A percentile compares a stretch with the other conserved stretches of the same genome.
Conservation (phyloP, 106 monocot species). For the Vanilla planifolia region DNA sequence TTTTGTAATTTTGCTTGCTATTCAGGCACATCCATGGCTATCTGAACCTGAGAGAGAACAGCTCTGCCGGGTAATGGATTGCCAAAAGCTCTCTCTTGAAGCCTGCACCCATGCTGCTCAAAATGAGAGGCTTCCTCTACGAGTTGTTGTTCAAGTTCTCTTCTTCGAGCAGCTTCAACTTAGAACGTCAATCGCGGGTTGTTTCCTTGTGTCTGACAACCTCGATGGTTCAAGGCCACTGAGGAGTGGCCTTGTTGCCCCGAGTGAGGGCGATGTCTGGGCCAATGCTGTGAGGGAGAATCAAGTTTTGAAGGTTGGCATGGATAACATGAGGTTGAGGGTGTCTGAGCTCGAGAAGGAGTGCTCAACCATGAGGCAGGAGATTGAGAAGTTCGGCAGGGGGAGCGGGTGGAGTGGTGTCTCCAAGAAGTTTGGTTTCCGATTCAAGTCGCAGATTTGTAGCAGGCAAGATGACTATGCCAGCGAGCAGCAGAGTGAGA, state of each 20-base stretch:
- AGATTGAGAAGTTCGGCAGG: slow-evolving; percentile 11
- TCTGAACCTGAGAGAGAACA: slow-evolving; percentile 26
- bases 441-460: too few relatives aligned
- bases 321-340: slow-evolving; percentile 29
- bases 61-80: slow-evolving; percentile 37
- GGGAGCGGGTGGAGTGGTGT: too few relatives aligned
- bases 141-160: slow-evolving; percentile 26
- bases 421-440: too few relatives aligned
- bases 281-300: slow-evolving; percentile 26
- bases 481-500: too few relatives aligned
- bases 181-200: slow-evolving; percentile 24
- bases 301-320: slow-evolving; percentile 20
- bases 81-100: slow-evolving; percentile 46
- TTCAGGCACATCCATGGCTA: slow-evolving; percentile 42
- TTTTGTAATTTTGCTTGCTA: too few relatives aligned
- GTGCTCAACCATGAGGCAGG: slow-evolving; percentile 21
- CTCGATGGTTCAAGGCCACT: slow-evolving; percentile 28
- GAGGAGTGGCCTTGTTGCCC: slow-evolving; percentile 16
- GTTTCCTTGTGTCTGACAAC: slow-evolving; percentile 42
- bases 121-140: slow-evolving; percentile 23
- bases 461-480: too few relatives aligned
- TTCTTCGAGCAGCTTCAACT: slow-evolving; percentile 49
- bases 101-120: slow-evolving; percentile 45
- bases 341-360: slow-evolving; percentile 31
- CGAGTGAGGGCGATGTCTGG: slow-evolving; percentile 25